Percentiles rank a stretch among this genome's conserved stretches.
Evolutionary conservation across 2,329 filamentous ascomycete species (phyloP).

Genomic region (Pyricularia sp.): DNA sequence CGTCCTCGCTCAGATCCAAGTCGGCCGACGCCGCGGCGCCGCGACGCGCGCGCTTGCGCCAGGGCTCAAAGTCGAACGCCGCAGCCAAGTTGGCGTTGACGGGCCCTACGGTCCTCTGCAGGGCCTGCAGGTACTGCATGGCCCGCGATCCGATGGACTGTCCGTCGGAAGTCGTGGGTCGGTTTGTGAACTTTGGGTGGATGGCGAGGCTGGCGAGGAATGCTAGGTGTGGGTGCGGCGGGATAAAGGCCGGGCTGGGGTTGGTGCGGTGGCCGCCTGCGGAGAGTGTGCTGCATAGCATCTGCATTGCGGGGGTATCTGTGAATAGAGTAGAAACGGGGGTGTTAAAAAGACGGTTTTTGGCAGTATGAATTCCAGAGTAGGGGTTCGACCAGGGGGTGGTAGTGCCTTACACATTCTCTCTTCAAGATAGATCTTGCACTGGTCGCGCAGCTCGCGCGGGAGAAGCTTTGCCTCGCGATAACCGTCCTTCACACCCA

Average conservation of each 20-base stretch:
- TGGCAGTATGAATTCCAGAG: background rate
- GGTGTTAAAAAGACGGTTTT: background rate
- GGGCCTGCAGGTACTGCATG: constrained; percentile 54
- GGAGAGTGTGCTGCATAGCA: constrained; percentile 51
- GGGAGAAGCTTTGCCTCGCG: constrained; percentile 43
- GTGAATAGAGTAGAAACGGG: background rate
- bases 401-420: constrained; percentile 30
- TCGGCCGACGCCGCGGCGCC: background rate
- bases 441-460: constrained; percentile 51
- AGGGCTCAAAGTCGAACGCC: constrained; percentile 54
- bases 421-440: constrained; percentile 63
- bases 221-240: constrained; percentile 60
- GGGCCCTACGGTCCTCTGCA: constrained; percentile 53
- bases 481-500: constrained; percentile 21
- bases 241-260: constrained; percentile 42
- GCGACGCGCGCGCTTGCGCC: background rate
- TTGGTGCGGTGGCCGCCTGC: constrained; percentile 26
- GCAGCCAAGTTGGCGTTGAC: constrained; percentile 54
- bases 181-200: constrained; percentile 67
- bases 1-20: constrained; percentile 22
- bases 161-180: constrained; percentile 47
- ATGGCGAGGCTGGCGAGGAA: constrained; percentile 71
- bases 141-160: constrained; percentile 52
- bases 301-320: constrained; percentile 46
- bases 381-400: background rate